These are phyloP conservation scores for Nicotiana attenuata DNA, from an alignment of 257 asterid species.

Conservation along the genomic window DNA sequence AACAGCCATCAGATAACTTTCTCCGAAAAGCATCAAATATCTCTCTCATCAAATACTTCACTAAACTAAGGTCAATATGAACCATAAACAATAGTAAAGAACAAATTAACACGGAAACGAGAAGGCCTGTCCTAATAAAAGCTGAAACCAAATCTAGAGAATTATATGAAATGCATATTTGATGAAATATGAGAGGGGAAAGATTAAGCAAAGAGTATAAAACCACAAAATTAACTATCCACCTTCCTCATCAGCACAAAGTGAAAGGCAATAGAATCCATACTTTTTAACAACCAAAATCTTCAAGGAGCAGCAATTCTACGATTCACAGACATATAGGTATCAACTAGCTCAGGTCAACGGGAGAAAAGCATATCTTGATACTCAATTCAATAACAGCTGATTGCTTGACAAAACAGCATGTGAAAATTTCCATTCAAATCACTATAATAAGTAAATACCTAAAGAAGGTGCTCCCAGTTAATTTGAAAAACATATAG, in stretches of 20 bases:
- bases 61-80: neutral
- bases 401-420: neutral
- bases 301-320: neutral
- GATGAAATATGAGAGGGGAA: neutral
- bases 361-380: neutral
- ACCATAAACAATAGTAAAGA: neutral
- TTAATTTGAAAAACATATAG: neutral
- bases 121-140: neutral
- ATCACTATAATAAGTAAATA: slow-evolving; percentile 4
- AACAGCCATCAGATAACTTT: neutral
- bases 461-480: neutral
- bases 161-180: neutral
- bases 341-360: neutral
- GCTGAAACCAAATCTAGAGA: neutral
- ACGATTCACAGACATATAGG: neutral
- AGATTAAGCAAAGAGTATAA: neutral
- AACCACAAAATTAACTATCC: neutral
- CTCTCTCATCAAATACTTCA: neutral
- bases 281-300: neutral
- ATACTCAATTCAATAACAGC: neutral
- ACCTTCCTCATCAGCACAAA: neutral
- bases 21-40: neutral
- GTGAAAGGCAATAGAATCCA: neutral
- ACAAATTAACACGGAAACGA: neutral
- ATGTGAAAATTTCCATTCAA: neutral